These are phyloP conservation scores for Abelmoschus esculentus DNA, from an alignment of 345 rosid genomes.

Conservation along the genomic window DNA sequence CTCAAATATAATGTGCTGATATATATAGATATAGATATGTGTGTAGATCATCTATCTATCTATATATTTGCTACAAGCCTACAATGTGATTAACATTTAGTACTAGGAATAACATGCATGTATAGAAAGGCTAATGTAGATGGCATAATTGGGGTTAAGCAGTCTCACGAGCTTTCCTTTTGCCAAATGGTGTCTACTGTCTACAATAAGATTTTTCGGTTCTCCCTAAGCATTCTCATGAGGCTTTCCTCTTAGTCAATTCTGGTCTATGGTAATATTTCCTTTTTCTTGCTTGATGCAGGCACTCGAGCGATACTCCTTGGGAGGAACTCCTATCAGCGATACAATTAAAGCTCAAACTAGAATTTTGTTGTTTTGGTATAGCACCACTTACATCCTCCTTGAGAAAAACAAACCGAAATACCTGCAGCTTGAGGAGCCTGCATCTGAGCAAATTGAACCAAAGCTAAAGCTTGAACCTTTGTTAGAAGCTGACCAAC, in stretches of 20 bases:
- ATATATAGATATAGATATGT: too few relatives aligned
- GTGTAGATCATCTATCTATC: too few relatives aligned
- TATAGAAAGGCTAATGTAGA: neutral
- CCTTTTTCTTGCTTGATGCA: constrained; percentile 19
- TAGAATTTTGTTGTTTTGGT: constrained; percentile 79
- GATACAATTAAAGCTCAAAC: constrained; percentile 73
- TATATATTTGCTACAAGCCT: neutral
- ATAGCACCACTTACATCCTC: constrained; percentile 73
- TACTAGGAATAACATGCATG: neutral
- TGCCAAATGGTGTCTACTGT: neutral
- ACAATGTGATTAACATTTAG: neutral
- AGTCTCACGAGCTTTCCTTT: neutral
- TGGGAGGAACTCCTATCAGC: constrained; percentile 54
- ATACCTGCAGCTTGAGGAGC: constrained; percentile 69
- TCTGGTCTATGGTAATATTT: neutral
- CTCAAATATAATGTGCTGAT: neutral
- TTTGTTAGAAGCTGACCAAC: constrained; percentile 24
- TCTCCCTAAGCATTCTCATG: neutral
- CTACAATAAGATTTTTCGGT: neutral
- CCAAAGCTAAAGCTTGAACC: constrained; percentile 36
- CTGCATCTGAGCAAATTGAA: constrained; percentile 22
- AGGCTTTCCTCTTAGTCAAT: neutral
- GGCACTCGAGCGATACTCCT: constrained; percentile 80
- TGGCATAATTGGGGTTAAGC: neutral
- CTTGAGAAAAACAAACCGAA: constrained; percentile 79